Percentiles rank a stretch among this genome's conserved stretches.
phyloP scores from a whole-genome alignment of 2,329 filamentous ascomycete species.

The Xylogone sp. region DNA sequence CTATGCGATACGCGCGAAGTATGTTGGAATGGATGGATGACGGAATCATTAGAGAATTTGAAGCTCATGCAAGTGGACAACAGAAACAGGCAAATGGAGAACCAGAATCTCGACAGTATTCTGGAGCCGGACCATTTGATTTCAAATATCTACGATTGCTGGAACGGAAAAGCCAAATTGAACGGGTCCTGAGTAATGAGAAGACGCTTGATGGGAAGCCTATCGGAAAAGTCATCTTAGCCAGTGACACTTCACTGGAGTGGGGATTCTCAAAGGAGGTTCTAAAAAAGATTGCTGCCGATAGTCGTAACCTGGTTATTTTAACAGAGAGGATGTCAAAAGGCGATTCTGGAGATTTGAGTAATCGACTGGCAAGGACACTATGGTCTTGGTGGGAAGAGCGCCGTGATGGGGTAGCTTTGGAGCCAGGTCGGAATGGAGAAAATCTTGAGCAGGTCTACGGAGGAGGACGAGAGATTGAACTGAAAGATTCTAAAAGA shows the following conservation, averaged over 20 bases:
- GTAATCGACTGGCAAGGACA: conserved; percentile 56
- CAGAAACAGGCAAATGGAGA: conserved; percentile 40
- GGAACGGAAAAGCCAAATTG: conserved; percentile 76
- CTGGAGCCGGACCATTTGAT: conserved; percentile 72
- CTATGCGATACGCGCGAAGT: conserved; percentile 85
- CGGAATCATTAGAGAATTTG: conserved; percentile 86
- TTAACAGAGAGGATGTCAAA: conserved; percentile 70
- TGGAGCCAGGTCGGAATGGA: conserved; percentile 48
- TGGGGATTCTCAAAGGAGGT: conserved; percentile 93
- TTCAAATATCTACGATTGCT: conserved; percentile 82
- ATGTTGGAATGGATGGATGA: conserved; percentile 99
- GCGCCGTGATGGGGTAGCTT: conserved; percentile 56
- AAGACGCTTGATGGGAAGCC: conserved; percentile 33
- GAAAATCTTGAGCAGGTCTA: conserved; percentile 65
- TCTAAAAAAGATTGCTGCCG: conserved; percentile 68
- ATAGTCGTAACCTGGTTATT: conserved; percentile 79
- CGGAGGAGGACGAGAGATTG: conserved; percentile 58
- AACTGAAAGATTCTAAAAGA: conserved; percentile 57
- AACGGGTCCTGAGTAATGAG: conserved; percentile 56
- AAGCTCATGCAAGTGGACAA: conserved; percentile 51
- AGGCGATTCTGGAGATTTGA: conserved; percentile 18
- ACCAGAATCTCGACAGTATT: conserved; percentile 43
- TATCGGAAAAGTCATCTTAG: conserved; percentile 73
- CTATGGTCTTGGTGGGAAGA: conserved; percentile 81
- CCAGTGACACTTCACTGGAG: conserved; percentile 83